phyloP scores from a whole-genome alignment of 495 filamentous ascomycete genomes.

The Hyaloscypha variabilis region DNA sequence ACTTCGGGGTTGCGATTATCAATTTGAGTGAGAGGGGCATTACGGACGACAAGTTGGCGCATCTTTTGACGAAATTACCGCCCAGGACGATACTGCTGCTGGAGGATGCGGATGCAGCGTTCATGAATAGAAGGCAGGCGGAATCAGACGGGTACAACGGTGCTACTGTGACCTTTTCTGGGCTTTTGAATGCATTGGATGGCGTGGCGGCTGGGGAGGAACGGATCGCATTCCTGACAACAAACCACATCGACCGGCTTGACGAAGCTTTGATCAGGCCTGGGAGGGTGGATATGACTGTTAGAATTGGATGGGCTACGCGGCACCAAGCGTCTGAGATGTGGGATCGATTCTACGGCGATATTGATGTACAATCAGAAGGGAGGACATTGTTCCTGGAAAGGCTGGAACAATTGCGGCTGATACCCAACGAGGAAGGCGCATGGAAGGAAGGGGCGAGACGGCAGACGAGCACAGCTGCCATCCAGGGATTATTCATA shows the following conservation, averaged over 20 bases:
- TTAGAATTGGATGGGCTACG: conserved; percentile 85
- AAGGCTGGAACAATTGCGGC: conserved; percentile 48
- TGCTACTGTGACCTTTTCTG: conserved; percentile 93
- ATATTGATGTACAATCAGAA: conserved; percentile 65
- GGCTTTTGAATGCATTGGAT: conserved; percentile 89
- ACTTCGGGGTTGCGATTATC: conserved; percentile 92
- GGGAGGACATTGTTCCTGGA: conserved; percentile 56
- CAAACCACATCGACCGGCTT: conserved; percentile 87
- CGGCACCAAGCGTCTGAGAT: conserved; percentile 81
- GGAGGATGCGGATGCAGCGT: conserved; percentile 95
- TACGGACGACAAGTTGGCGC: conserved; percentile 89
- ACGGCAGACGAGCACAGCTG: conserved; percentile 76
- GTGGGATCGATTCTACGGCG: conserved; percentile 94
- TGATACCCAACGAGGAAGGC: conserved; percentile 46
- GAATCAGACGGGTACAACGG: conserved; percentile 87
- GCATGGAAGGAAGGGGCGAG: conserved; percentile 40
- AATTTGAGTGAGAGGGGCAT: conserved; percentile 92
- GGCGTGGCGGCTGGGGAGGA: conserved; percentile 96
- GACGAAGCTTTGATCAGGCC: conserved; percentile 89
- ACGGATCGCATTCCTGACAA: conserved; percentile 90
- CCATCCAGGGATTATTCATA: conserved; percentile 90
- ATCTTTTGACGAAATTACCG: conserved; percentile 85
- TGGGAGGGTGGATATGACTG: conserved; percentile 91
- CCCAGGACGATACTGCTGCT: conserved; percentile 83
- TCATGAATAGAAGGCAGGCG: conserved; percentile 75